phyloP scores from a whole-genome alignment of 2,329 filamentous ascomycete species.

The Ophiostoma sp. region DNA sequence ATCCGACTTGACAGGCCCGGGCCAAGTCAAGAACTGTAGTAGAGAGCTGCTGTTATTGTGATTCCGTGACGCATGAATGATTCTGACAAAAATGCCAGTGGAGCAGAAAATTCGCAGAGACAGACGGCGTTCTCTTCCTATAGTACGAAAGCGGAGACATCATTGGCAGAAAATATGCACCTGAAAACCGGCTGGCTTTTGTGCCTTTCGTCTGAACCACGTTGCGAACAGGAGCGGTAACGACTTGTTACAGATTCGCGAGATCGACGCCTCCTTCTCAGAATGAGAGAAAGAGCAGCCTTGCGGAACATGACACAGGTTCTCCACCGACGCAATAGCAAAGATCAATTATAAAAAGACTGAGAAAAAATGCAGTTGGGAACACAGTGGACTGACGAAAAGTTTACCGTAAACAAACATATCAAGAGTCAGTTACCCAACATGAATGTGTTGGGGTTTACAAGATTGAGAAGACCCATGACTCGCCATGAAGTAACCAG shows the following conservation, averaged over 20 bases:
- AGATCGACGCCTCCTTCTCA: constrained; percentile 14
- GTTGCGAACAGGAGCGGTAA: background rate
- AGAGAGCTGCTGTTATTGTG: background rate
- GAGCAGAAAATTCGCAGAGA: background rate
- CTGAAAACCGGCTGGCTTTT: background rate
- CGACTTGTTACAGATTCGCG: constrained; percentile 18
- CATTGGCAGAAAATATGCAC: background rate
- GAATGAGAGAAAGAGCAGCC: background rate
- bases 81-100: background rate
- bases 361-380: background rate
- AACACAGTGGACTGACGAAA: background rate
- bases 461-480: background rate
- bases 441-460: background rate
- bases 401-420: background rate
- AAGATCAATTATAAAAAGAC: too few species aligned
- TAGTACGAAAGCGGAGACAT: too few species aligned
- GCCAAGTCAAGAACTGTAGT: background rate
- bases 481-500: background rate
- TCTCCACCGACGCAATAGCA: too few species aligned
- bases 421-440: background rate
- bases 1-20: background rate
- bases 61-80: background rate
- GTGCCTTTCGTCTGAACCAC: background rate
- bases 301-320: background rate
- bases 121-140: background rate